A percentile compares a stretch with the other conserved stretches of the same genome.
Evolutionary conservation across 2,329 filamentous ascomycete species (phyloP).

Genomic region (Pseudogymnoascus sp.): DNA sequence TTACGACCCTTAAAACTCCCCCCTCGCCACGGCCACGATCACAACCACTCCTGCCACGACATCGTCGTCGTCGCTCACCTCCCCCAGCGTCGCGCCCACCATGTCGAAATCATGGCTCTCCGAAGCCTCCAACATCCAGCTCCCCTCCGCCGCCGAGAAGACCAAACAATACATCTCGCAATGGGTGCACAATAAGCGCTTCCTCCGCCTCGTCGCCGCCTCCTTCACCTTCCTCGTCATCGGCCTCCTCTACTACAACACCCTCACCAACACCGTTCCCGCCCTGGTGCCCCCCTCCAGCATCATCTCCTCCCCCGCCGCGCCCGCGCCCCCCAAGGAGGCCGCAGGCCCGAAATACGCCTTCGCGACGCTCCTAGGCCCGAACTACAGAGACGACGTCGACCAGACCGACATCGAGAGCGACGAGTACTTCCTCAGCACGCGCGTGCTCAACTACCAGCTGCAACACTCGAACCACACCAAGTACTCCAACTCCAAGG

Average conservation of each 20-base stretch:
- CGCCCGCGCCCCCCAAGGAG: neutral
- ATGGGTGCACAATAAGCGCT: neutral
- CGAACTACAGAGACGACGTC: neutral
- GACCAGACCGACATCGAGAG: conserved; percentile 12
- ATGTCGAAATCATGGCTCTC: conserved; percentile 4
- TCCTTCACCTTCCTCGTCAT: neutral
- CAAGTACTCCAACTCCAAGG: conserved; percentile 14
- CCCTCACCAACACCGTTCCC: neutral
- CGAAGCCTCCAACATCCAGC: neutral
- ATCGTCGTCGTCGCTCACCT: too few species aligned
- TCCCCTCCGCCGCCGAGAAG: neutral
- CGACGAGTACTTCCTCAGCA: conserved; percentile 29
- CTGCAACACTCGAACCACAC: conserved; percentile 29
- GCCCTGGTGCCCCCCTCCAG: neutral
- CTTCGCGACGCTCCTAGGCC: neutral
- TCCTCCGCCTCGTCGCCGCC: neutral
- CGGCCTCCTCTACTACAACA: conserved; percentile 3
- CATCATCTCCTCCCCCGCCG: neutral
- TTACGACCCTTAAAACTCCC: neutral
- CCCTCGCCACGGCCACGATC: neutral
- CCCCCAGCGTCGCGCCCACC: neutral
- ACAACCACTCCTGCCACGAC: neutral
- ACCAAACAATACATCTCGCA: neutral
- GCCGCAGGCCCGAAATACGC: neutral
- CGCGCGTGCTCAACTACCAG: conserved; percentile 31